Conservation (phyloP, 2,329 filamentous ascomycete species). For the Epicoccum sorghinum region DNA sequence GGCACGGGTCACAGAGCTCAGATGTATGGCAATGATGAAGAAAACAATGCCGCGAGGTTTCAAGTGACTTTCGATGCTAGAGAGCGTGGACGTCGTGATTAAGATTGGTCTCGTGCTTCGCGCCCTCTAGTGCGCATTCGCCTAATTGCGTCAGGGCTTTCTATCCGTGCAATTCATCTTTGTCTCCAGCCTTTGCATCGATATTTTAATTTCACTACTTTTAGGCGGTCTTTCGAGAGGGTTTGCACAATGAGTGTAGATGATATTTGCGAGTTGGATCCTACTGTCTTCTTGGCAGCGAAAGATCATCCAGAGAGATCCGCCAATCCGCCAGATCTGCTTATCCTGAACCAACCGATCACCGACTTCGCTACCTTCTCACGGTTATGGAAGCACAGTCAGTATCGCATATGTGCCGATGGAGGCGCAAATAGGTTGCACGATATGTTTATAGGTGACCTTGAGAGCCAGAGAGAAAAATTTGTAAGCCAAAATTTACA, state of each 20-base stretch:
- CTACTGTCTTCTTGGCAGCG: constrained; percentile 36
- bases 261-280: constrained; percentile 25
- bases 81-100: neutral
- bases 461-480: constrained; percentile 26
- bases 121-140: constrained; percentile 4
- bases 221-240: neutral
- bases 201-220: neutral
- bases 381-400: constrained; percentile 59
- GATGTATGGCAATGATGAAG: neutral
- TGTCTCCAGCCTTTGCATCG: neutral
- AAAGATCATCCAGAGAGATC: constrained; percentile 23
- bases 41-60: neutral
- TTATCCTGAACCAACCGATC: constrained; percentile 55
- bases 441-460: constrained; percentile 51
- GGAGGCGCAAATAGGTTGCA: constrained; percentile 84
- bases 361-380: constrained; percentile 57
- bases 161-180: neutral
- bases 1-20: neutral
- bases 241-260: constrained; percentile 19
- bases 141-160: constrained; percentile 1
- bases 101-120: neutral
- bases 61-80: neutral
- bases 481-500: constrained; percentile 31
- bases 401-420: constrained; percentile 80
- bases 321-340: constrained; percentile 40